Conservation (phyloP, 441 rosid genomes). For the Manihot esculenta region DNA sequence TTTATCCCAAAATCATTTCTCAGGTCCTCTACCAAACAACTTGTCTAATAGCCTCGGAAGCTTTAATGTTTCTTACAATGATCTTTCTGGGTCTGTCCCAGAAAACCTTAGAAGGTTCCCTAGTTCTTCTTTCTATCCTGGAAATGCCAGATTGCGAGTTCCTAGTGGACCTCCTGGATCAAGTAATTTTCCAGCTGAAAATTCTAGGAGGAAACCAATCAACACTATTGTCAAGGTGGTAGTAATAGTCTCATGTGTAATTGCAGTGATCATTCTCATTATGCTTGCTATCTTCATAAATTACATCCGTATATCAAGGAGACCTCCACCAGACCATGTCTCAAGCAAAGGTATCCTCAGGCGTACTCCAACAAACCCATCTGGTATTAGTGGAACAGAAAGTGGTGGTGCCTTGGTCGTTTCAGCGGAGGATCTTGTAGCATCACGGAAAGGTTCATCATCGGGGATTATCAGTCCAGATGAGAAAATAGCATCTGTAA, state of each 20-base stretch:
- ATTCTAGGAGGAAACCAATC: constrained; percentile 51
- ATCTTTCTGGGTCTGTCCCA: constrained; percentile 89
- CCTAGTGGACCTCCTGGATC: constrained; percentile 63
- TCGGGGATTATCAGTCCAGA: constrained; percentile 79
- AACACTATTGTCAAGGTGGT: constrained; percentile 61
- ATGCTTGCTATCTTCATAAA: constrained; percentile 72
- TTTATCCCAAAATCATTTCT: constrained; percentile 74
- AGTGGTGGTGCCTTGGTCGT: constrained; percentile 70
- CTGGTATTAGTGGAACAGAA: constrained; percentile 45
- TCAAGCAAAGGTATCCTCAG: constrained; percentile 47
- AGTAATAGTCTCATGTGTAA: constrained; percentile 67
- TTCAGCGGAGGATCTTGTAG: constrained; percentile 81
- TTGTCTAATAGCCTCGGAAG: constrained; percentile 54
- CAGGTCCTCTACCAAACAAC: constrained; percentile 78
- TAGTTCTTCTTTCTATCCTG: constrained; percentile 75
- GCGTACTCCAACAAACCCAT: constrained; percentile 48
- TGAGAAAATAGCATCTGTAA: constrained; percentile 61
- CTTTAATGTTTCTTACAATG: constrained; percentile 81
- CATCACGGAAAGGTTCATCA: constrained; percentile 78
- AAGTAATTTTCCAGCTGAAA: constrained; percentile 35
- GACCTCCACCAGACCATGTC: constrained; percentile 42
- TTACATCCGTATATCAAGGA: constrained; percentile 60
- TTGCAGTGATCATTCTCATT: constrained; percentile 65
- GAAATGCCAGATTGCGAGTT: constrained; percentile 59
- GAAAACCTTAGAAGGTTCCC: constrained; percentile 77